Base-by-base conservation (phyloP, 129 eudicot species). In the Ambrosia artemisiifolia region DNA sequence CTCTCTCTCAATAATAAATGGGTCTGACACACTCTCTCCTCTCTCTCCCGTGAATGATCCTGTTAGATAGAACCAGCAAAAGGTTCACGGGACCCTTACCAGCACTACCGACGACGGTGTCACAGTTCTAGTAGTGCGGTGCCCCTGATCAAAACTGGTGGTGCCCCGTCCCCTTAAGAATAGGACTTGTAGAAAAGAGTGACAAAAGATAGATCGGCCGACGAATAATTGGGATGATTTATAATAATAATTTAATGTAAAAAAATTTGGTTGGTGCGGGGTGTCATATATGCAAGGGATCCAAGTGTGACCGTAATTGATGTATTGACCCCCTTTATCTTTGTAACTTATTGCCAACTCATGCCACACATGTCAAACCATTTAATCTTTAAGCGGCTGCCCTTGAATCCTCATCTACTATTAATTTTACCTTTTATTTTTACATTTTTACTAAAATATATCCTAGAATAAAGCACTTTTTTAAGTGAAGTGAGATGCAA, bases 281-380 rank as follows among this genome's bases (percentile, higher is more conserved):
- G 67, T 70, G 67, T 56, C 75, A 71, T 71, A 40, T 42, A 42
- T 42, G 38, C 6, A 51, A 49, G 13, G 53, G 75, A 13, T 70
- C 65, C 75, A 57, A 71, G 67, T 57, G 67, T 71, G 46, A 19
- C 3, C 24, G 36, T 36, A 34, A 51, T 69, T 50, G 16, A 69
- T 36, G 63, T 30, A 35, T 16, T 51, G 50, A 71, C 76, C 38
- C 32, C 42, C 32, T 57, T 71, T 56, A 24, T 67, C 67, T 40
- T 57, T 24, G 51, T 30, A 5, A 18, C 60, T 71, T 16, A 55
- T 14, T 57, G 30, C 43, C 46, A 56, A 57, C 28, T 71, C 75
- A 71, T 71, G 75, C 67, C 57, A 72, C 77, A 72, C 77, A 46
- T 72, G 69, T 34, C 77, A 10, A 17, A 14, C 44, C 69, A 72